These are phyloP conservation scores for Aleurites moluccanus DNA, from an alignment of 441 rosid species.

Conservation along the genomic window DNA sequence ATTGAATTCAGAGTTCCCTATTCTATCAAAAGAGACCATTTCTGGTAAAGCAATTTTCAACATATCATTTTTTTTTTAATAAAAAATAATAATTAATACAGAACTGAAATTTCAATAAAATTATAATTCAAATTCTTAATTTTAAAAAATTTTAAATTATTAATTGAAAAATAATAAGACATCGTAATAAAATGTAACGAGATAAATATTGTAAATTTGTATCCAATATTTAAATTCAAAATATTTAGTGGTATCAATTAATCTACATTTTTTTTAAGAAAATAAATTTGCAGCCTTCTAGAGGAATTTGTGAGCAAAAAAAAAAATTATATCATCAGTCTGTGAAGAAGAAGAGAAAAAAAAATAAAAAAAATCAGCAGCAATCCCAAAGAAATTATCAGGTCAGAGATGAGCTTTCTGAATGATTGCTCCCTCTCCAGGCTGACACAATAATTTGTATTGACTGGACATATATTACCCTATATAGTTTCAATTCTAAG, in stretches of 20 bases:
- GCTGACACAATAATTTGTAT: background rate
- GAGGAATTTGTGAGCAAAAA: background rate
- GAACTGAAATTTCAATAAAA: background rate
- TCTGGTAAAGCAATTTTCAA: background rate
- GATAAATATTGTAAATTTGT: too few relatives aligned
- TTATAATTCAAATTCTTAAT: background rate
- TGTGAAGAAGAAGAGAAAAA: background rate
- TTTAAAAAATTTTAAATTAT: background rate
- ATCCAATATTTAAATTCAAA: background rate
- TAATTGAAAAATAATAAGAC: too few relatives aligned
- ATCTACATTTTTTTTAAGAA: background rate
- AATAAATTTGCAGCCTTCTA: background rate
- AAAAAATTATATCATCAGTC: background rate
- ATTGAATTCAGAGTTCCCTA: background rate
- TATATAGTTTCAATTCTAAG: background rate
- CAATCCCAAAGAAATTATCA: conserved; percentile 22
- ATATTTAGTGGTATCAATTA: background rate
- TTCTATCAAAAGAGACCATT: background rate
- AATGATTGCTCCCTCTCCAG: conserved; percentile 19
- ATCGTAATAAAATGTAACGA: too few relatives aligned
- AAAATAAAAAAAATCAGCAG: conserved; percentile 6
- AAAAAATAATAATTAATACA: background rate
- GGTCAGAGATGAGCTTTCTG: conserved; percentile 13
- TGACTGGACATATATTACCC: conserved; percentile 18
- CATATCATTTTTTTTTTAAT: too few relatives aligned